A percentile compares a stretch with the other conserved stretches of the same genome.
Evolutionary conservation across 2,329 filamentous ascomycete species (phyloP).

Genomic region (Zasmidium angulare): DNA sequence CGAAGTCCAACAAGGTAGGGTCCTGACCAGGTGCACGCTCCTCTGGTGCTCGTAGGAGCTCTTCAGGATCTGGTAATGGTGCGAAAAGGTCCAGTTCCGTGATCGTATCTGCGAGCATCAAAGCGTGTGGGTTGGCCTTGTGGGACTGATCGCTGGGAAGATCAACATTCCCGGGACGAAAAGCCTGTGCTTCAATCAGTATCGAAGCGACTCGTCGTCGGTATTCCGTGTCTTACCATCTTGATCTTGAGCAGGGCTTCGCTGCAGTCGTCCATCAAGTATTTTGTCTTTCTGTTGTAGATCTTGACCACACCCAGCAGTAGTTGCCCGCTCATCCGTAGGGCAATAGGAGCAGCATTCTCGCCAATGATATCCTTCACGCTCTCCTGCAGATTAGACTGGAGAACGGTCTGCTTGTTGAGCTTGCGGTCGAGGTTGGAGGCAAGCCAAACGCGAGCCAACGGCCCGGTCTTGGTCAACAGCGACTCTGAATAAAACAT

Average conservation of each 20-base stretch:
- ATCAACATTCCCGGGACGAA: conserved; percentile 94
- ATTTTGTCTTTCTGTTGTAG: conserved; percentile 95
- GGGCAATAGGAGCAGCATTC: conserved; percentile 88
- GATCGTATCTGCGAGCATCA: conserved; percentile 87
- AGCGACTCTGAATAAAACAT: conserved; percentile 99
- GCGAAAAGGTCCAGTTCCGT: conserved; percentile 88
- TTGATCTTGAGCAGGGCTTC: conserved; percentile 98
- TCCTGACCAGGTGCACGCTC: conserved; percentile 38
- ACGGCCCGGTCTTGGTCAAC: conserved; percentile 91
- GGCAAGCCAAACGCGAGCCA: conserved; percentile 97
- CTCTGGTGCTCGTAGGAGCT: conserved; percentile 59
- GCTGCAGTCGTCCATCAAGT: conserved; percentile 94
- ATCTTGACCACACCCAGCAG: conserved; percentile 95
- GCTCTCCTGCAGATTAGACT: conserved; percentile 91
- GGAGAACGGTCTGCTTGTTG: conserved; percentile 91
- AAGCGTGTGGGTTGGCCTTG: conserved; percentile 76
- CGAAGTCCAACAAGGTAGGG: conserved; percentile 54
- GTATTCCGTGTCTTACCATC: conserved; percentile 67
- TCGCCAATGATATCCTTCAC: conserved; percentile 93
- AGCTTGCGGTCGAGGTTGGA: conserved; percentile 98
- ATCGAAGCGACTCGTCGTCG: neutral
- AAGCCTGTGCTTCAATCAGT: conserved; percentile 64
- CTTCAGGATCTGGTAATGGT: conserved; percentile 75
- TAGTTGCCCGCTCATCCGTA: conserved; percentile 90
- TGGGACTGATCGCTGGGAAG: conserved; percentile 76